Evolutionary conservation across 768 basidiomycete species (phyloP).

Genomic region (Boletus fagicola): DNA sequence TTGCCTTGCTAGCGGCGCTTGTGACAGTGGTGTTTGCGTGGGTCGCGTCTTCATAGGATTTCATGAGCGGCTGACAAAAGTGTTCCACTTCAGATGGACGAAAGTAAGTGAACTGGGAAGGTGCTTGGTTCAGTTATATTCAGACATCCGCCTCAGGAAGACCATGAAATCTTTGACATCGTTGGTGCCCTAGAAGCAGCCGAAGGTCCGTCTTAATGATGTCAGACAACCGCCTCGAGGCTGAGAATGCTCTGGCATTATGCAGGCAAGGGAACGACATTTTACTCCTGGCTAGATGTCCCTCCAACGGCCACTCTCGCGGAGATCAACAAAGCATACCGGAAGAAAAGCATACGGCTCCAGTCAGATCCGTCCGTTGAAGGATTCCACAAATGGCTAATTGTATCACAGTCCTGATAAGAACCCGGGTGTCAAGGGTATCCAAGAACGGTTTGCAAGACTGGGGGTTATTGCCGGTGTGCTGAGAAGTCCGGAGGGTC

Average conservation of each 20-base stretch:
- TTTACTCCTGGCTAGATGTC: conserved; percentile 92
- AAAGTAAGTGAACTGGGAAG: conserved; percentile 43
- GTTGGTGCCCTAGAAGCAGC: conserved; percentile 75
- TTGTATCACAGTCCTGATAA: conserved; percentile 77
- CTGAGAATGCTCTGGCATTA: conserved; percentile 1
- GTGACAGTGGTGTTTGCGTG: conserved; percentile 58
- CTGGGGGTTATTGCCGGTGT: conserved; percentile 85
- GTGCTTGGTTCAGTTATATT: conserved; percentile 3
- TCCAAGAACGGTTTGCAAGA: conserved; percentile 89
- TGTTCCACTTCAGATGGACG: conserved; percentile 55
- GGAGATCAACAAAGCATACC: conserved; percentile 87
- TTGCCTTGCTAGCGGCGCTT: conserved; percentile 51
- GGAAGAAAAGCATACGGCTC: conserved; percentile 84
- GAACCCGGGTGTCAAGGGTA: conserved; percentile 78
- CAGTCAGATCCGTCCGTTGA: conserved; percentile 60
- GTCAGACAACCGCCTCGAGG: not conserved
- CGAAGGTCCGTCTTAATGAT: conserved; percentile 54
- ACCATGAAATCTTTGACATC: conserved; percentile 95
- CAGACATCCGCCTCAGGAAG: conserved; percentile 53
- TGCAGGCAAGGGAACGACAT: conserved; percentile 82
- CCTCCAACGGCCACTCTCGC: conserved; percentile 65
- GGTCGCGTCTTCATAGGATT: conserved; percentile 30
- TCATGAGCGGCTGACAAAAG: not conserved
- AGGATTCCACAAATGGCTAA: conserved; percentile 5
- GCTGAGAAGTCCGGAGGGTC: conserved; percentile 68